phyloP scores from a whole-genome alignment of 331 rosid species.

The Ulmus americana region DNA sequence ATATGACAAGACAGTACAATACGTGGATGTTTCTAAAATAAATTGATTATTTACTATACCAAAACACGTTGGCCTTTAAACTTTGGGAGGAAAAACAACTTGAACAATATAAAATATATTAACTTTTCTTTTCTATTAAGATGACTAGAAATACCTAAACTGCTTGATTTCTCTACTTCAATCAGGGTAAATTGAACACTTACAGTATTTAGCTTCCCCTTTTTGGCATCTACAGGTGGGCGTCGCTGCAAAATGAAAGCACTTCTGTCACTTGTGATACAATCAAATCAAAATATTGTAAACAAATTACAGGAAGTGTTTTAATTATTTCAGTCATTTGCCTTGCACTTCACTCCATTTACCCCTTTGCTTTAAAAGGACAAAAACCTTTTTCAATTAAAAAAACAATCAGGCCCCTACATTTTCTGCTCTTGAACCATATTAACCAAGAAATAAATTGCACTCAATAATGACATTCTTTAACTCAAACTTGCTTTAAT shows the following conservation, averaged over 20 bases:
- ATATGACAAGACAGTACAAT: background rate
- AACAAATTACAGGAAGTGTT: no score
- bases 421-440: background rate
- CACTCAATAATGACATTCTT: background rate
- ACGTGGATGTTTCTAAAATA: background rate
- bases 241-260: slow-evolving; percentile 74
- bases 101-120: background rate
- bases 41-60: background rate
- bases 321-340: no score
- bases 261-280: slow-evolving; percentile 4
- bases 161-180: slow-evolving; percentile 4
- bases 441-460: background rate
- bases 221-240: slow-evolving; percentile 67
- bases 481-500: background rate
- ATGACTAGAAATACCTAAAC: background rate
- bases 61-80: background rate
- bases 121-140: no score
- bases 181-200: slow-evolving; percentile 32
- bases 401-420: no score
- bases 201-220: slow-evolving; percentile 81
- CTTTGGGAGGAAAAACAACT: background rate
- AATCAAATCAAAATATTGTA: no score
- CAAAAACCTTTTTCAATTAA: no score
- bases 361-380: no score
- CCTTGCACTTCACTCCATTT: no score